Conservation (phyloP, 225 moss, liverwort and hornwort species). For the Sphagnum contortum region DNA sequence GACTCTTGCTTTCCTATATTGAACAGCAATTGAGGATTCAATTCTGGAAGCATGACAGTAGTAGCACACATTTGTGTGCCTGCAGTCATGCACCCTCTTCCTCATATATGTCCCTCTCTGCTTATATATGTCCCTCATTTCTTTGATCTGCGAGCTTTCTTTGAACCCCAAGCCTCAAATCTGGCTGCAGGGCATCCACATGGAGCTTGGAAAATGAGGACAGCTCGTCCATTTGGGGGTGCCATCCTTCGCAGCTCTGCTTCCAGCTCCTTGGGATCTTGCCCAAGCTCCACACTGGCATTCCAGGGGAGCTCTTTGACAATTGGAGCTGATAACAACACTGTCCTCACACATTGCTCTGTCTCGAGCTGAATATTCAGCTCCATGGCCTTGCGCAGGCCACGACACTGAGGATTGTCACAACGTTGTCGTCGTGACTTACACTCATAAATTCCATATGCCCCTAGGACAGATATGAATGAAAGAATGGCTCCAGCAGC, state of each 20-base stretch:
- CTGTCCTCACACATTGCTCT: conserved; percentile 56
- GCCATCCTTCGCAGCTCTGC: conserved; percentile 74
- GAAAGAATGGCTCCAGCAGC: conserved; percentile 53
- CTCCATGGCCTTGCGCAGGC: conserved; percentile 65
- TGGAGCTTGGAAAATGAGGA: conserved; percentile 68
- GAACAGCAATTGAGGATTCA: too few species aligned
- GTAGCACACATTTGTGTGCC: too few species aligned
- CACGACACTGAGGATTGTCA: conserved; percentile 67
- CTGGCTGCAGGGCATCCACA: conserved; percentile 69
- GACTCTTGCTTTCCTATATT: too few species aligned
- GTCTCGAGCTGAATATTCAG: conserved; percentile 83
- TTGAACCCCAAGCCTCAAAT: conserved; percentile 68
- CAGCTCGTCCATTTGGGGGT: conserved; percentile 69
- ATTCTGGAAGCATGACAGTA: too few species aligned
- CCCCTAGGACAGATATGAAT: conserved; percentile 50
- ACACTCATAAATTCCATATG: conserved; percentile 64
- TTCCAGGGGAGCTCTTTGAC: conserved; percentile 62
- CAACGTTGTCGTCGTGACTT: conserved; percentile 39
- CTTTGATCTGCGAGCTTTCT: conserved; percentile 56
- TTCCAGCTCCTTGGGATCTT: conserved; percentile 76
- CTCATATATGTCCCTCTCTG: too few species aligned
- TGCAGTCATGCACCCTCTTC: too few species aligned
- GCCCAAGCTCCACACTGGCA: conserved; percentile 44
- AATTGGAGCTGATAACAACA: conserved; percentile 3
- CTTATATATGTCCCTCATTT: conserved; percentile 24